Conservation (phyloP, 176 grass and related monocot genomes). For the Avena sativa region DNA sequence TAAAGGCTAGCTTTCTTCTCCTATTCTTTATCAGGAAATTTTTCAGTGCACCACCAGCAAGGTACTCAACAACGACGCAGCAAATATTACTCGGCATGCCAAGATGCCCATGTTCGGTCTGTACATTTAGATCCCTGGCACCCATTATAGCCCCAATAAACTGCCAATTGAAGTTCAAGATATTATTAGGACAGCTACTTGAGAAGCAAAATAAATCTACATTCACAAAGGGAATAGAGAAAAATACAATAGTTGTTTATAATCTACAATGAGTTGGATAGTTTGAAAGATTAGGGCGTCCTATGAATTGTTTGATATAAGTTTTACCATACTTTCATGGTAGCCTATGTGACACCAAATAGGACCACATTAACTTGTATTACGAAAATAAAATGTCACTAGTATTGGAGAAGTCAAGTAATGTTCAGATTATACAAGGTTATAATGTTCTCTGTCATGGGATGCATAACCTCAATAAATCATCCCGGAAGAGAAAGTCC, state of each 20-base stretch:
- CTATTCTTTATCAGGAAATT: constrained; percentile 98
- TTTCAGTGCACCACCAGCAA: constrained; percentile 96
- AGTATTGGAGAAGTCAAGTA: neutral
- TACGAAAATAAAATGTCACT: neutral
- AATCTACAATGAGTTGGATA: constrained; percentile 28
- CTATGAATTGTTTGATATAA: neutral
- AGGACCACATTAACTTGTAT: neutral
- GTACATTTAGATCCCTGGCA: constrained; percentile 88
- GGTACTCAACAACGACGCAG: constrained; percentile 92
- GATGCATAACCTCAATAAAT: neutral
- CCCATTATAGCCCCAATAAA: constrained; percentile 98
- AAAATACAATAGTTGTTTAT: constrained; percentile 17
- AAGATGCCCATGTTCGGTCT: constrained; percentile 91
- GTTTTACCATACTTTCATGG: neutral
- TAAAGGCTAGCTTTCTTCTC: constrained; percentile 96
- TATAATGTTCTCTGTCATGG: constrained; percentile 11
- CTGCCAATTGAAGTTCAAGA: constrained; percentile 52
- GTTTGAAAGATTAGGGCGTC: constrained; percentile 10
- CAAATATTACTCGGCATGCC: constrained; percentile 92
- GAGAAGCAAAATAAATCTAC: constrained; percentile 24
- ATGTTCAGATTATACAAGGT: constrained; percentile 22
- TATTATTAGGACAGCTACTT: constrained; percentile 43
- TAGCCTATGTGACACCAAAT: constrained; percentile 9
- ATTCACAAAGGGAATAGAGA: constrained; percentile 31
- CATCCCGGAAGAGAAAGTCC: neutral